Evolutionary conservation across 2,329 filamentous ascomycete species (phyloP).

Genomic region (Fusarium chlamydosporum): DNA sequence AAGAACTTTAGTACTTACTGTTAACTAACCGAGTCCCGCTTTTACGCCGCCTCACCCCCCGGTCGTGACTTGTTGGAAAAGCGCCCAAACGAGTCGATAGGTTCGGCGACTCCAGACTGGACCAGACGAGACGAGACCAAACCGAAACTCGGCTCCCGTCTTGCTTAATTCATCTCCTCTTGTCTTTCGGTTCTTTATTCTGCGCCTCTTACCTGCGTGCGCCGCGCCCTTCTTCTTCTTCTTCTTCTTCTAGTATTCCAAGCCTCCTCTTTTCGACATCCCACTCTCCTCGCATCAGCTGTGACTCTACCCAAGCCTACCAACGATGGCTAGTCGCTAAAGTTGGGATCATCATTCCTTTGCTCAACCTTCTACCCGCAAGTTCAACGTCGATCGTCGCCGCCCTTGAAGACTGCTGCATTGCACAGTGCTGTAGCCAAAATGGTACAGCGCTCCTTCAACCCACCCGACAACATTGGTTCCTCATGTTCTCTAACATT

Average conservation of each 20-base stretch:
- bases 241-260: slow-evolving; percentile 12
- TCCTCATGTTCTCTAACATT: slow-evolving; percentile 35
- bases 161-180: slow-evolving; percentile 18
- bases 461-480: neutral
- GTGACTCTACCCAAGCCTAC: slow-evolving; percentile 26
- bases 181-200: slow-evolving; percentile 6
- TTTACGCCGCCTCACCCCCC: slow-evolving; percentile 42
- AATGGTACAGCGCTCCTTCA: slow-evolving; percentile 39
- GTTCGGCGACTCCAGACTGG: slow-evolving; percentile 40
- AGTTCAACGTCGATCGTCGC: slow-evolving; percentile 27
- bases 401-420: slow-evolving; percentile 9
- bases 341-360: slow-evolving; percentile 40
- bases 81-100: slow-evolving; percentile 31
- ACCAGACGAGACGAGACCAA: slow-evolving; percentile 4
- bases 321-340: slow-evolving; percentile 45
- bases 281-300: slow-evolving; percentile 18
- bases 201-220: slow-evolving; percentile 36
- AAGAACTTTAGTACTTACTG: too few species aligned
- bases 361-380: slow-evolving; percentile 27
- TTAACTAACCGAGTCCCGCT: slow-evolving; percentile 29
- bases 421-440: slow-evolving; percentile 18
- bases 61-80: slow-evolving; percentile 26
- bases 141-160: slow-evolving; percentile 31
- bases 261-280: neutral
- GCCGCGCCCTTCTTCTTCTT: slow-evolving; percentile 1